Evolutionary conservation across 2,329 filamentous ascomycete species (phyloP).

Genomic region (Beauveria australis): DNA sequence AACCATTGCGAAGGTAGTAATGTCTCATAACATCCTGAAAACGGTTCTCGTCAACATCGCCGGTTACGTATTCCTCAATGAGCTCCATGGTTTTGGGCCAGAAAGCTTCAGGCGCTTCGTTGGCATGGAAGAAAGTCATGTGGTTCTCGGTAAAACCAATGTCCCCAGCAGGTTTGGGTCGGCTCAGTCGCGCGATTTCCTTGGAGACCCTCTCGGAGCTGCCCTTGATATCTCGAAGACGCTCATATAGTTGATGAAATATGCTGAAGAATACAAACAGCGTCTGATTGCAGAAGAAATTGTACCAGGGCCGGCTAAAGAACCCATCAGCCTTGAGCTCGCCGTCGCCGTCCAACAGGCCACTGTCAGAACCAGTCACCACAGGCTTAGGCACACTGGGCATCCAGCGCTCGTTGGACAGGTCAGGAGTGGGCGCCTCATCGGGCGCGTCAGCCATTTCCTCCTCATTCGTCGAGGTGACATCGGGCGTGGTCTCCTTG

Average conservation of each 20-base stretch:
- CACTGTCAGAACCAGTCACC: conserved; percentile 39
- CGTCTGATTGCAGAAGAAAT: conserved; percentile 84
- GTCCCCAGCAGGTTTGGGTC: conserved; percentile 71
- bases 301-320: conserved; percentile 73
- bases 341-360: conserved; percentile 47
- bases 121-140: conserved; percentile 65
- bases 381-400: conserved; percentile 50
- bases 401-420: conserved; percentile 57
- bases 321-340: conserved; percentile 69
- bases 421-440: conserved; percentile 51
- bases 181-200: conserved; percentile 64
- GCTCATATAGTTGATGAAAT: conserved; percentile 82
- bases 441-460: conserved; percentile 58
- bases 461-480: conserved; percentile 68
- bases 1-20: conserved; percentile 85
- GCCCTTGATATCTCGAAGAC: conserved; percentile 75
- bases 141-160: conserved; percentile 76
- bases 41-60: conserved; percentile 70
- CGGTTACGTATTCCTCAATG: conserved; percentile 77
- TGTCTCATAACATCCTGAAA: conserved; percentile 88
- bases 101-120: conserved; percentile 57
- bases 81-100: conserved; percentile 80
- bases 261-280: conserved; percentile 94
- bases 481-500: conserved; percentile 83
- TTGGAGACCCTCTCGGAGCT: conserved; percentile 64